Evolutionary conservation across 108 stramenopile species (phyloP).

Genomic region (Nannochloropsis gaditana): DNA sequence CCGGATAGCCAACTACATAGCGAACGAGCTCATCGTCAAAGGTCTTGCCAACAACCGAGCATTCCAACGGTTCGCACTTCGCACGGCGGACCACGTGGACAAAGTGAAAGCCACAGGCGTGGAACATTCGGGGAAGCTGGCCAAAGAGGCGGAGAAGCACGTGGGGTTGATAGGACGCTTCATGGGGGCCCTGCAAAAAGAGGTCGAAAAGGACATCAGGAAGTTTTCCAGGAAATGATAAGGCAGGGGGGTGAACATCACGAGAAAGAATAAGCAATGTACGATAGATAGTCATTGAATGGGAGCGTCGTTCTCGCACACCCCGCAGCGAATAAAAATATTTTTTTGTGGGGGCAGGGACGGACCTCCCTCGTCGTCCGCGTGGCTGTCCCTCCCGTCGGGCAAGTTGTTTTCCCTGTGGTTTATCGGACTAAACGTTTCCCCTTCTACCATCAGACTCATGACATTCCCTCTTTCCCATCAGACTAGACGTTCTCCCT

Average conservation of each 20-base stretch:
- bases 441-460: no score
- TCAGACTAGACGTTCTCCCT: no score
- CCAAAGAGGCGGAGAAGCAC: slow-evolving; percentile 17
- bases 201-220: slow-evolving; percentile 9
- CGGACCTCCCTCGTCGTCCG: no score
- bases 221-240: background rate
- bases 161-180: background rate
- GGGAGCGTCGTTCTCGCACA: no score
- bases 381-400: no score
- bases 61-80: slow-evolving; percentile 23
- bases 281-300: background rate
- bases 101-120: background rate
- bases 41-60: slow-evolving; percentile 18
- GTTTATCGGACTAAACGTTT: no score
- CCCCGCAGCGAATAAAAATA: no score
- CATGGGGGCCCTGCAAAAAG: background rate
- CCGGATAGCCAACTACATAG: background rate
- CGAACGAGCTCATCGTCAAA: slow-evolving; percentile 22
- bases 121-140: background rate
- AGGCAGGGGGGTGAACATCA: background rate
- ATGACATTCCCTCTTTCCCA: no score
- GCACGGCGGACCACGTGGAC: background rate
- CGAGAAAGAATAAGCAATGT: background rate
- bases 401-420: no score
- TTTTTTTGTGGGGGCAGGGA: no score